Conservation (phyloP, 176 grass and related monocot genomes). For the Carex littledalei region DNA sequence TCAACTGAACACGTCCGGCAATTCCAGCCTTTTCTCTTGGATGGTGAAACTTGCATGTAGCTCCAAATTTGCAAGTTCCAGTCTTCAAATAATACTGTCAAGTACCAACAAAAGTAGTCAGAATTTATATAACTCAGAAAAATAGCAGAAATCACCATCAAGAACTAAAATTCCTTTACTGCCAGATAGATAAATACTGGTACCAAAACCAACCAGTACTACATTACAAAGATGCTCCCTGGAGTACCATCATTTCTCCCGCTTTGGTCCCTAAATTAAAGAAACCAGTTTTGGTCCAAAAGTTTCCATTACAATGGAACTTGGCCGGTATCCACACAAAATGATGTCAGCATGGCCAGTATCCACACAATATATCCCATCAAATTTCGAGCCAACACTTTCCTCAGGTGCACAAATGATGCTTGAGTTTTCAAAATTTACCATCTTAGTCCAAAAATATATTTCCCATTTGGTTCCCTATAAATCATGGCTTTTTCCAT, state of each 20-base stretch:
- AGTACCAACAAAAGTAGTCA: not conserved
- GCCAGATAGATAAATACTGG: not conserved
- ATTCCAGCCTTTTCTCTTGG: conserved; percentile 84
- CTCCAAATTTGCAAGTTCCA: conserved; percentile 88
- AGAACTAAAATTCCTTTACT: not conserved
- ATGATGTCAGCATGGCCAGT: not conserved
- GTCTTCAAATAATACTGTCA: conserved; percentile 89
- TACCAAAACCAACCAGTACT: not conserved
- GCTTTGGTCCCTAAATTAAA: not conserved
- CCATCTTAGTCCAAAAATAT: not conserved
- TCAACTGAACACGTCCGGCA: conserved; percentile 54
- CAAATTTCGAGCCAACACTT: not conserved
- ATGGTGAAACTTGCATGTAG: conserved; percentile 91
- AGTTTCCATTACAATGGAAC: not conserved
- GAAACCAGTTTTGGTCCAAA: not conserved
- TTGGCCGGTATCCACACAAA: not conserved
- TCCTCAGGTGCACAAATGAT: not conserved
- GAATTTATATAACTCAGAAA: not conserved
- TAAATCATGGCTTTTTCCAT: not conserved
- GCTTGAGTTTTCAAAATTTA: not conserved
- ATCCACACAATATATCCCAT: not conserved
- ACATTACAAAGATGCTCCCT: not conserved
- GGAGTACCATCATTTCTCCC: not conserved
- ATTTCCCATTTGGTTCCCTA: not conserved
- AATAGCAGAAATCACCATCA: not conserved